Conservation (phyloP, 768 basidiomycete genomes). For the Lactifluus hygrophoroides region DNA sequence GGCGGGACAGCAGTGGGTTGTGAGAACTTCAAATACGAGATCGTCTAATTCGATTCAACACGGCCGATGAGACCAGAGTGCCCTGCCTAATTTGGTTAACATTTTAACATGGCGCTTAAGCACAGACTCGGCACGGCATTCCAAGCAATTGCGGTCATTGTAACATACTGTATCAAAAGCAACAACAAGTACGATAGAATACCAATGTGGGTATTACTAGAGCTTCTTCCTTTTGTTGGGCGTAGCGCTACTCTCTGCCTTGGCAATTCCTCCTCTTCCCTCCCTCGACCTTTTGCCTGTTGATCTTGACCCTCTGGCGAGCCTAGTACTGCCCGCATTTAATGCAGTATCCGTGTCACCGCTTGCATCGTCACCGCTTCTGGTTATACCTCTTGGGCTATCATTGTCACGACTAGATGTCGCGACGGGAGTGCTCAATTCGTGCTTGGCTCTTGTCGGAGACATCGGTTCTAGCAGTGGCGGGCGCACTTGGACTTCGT, state of each 20-base stretch:
- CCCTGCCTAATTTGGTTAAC: slow-evolving; percentile 4
- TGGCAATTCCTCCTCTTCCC: not conserved
- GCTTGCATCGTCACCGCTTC: not conserved
- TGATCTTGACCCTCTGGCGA: not conserved
- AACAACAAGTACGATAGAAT: not conserved
- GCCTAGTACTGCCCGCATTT: not conserved
- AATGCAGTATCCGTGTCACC: not conserved
- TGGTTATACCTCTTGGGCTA: not conserved
- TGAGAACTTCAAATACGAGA: not conserved
- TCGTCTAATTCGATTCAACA: too few species aligned
- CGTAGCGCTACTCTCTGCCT: not conserved
- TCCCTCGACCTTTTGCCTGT: slow-evolving; percentile 9
- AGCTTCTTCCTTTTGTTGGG: slow-evolving; percentile 5
- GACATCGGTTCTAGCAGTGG: not conserved
- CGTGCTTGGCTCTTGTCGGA: slow-evolving; percentile 1
- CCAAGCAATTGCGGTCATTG: not conserved
- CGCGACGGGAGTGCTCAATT: not conserved
- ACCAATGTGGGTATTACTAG: not conserved
- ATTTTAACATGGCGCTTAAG: too few species aligned
- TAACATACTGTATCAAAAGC: not conserved
- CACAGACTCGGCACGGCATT: not conserved
- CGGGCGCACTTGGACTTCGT: not conserved
- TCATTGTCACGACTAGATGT: not conserved
- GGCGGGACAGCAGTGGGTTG: not conserved
- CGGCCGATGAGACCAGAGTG: too few species aligned